These are phyloP conservation scores for Tilletia walkeri DNA, from an alignment of 1,284 basidiomycete species.

Conservation along the genomic window DNA sequence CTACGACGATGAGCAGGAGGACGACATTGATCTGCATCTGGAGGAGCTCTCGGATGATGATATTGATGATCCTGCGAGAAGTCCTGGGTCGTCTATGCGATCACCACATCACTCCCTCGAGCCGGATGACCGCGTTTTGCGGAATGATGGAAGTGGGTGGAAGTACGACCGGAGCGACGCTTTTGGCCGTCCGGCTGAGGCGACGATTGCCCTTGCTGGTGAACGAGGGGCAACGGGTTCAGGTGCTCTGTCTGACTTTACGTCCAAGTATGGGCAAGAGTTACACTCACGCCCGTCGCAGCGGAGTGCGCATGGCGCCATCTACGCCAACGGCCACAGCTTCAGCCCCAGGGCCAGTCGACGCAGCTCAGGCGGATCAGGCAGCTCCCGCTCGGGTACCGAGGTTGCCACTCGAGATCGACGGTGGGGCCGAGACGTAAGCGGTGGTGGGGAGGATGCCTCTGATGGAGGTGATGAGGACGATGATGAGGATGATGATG, in stretches of 20 bases:
- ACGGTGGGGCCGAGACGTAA: too few species aligned
- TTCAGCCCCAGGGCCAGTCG: neutral
- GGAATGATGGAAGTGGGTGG: constrained; percentile 17
- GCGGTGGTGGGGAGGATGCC: neutral
- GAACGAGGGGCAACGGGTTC: too few species aligned
- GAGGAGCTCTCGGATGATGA: constrained; percentile 18
- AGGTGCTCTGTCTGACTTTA: neutral
- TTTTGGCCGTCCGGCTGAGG: constrained; percentile 5
- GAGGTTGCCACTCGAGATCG: neutral
- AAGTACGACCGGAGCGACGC: neutral
- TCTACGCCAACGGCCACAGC: neutral
- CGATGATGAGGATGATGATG: constrained; percentile 3
- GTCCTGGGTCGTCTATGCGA: too few species aligned
- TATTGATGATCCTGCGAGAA: neutral
- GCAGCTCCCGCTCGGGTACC: neutral
- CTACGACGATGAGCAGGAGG: neutral
- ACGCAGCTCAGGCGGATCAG: neutral
- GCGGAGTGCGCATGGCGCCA: neutral
- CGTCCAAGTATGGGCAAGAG: neutral
- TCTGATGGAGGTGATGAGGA: neutral
- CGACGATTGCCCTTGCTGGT: neutral
- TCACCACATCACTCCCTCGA: neutral
- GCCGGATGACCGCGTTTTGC: neutral
- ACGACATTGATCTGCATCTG: constrained; percentile 13
- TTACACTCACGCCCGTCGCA: neutral